These are phyloP conservation scores for Ilex asprella DNA, from an alignment of 257 asterid species.

Conservation along the genomic window DNA sequence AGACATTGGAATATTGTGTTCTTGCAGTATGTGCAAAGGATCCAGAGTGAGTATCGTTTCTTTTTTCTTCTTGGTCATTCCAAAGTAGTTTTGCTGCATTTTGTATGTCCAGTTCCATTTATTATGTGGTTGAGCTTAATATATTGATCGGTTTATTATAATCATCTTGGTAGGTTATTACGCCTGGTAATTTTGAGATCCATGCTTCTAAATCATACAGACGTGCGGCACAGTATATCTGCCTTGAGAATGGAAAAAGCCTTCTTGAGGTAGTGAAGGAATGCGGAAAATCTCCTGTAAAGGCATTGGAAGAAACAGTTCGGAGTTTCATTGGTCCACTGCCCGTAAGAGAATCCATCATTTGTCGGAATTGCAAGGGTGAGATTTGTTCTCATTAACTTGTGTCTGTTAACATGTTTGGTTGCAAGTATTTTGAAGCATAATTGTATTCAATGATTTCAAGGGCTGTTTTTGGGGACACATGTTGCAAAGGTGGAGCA, in stretches of 20 bases:
- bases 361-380: constrained; percentile 75
- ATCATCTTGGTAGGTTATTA: constrained; percentile 48
- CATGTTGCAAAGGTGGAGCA: constrained; percentile 60
- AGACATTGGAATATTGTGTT: constrained; percentile 79
- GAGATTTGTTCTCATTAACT: constrained; percentile 20
- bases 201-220: constrained; percentile 91
- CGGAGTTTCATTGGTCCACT: constrained; percentile 71
- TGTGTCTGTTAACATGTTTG: constrained; percentile 10
- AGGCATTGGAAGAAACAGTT: constrained; percentile 70
- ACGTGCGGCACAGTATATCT: constrained; percentile 92
- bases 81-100: constrained; percentile 1
- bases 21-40: constrained; percentile 83
- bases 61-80: constrained; percentile 10
- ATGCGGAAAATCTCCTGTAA: constrained; percentile 68
- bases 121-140: constrained; percentile 2
- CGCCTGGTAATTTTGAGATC: constrained; percentile 93
- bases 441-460: constrained; percentile 18
- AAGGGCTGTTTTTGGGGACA: constrained; percentile 79
- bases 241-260: constrained; percentile 91
- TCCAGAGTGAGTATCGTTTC: constrained; percentile 41
- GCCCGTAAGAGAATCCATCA: constrained; percentile 64
- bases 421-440: constrained; percentile 11
- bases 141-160: constrained; percentile 8
- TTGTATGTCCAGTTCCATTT: neutral
- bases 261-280: constrained; percentile 92